A percentile compares a stretch with the other conserved stretches of the same genome.
Conservation (phyloP, 305 asterid species). For the Fraxinus sp. region DNA sequence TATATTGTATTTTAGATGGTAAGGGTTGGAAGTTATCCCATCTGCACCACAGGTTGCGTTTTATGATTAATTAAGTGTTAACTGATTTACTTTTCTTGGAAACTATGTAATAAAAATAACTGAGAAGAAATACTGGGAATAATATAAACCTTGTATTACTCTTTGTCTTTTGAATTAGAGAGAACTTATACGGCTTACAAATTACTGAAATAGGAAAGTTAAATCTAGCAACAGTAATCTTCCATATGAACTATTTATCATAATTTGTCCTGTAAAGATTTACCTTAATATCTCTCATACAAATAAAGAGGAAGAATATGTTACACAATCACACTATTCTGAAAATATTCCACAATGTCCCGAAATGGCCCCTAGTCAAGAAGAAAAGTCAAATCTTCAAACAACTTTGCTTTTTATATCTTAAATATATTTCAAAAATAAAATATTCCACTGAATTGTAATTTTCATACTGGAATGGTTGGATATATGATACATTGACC, state of each 20-base stretch:
- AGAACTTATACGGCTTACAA: neutral
- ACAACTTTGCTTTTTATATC: neutral
- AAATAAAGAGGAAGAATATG: neutral
- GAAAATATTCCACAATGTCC: neutral
- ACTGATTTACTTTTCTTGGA: neutral
- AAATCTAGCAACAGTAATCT: neutral
- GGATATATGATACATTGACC: slow-evolving; percentile 3
- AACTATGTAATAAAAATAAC: neutral
- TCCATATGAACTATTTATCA: neutral
- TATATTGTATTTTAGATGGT: neutral
- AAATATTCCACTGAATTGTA: neutral
- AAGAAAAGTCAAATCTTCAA: neutral
- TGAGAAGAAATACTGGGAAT: neutral
- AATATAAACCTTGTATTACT: neutral
- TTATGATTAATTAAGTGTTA: neutral
- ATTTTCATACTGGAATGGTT: neutral
- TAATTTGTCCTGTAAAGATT: neutral
- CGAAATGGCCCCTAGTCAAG: neutral
- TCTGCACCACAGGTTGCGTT: neutral
- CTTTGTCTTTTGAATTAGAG: neutral
- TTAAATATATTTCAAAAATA: neutral
- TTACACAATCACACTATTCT: neutral
- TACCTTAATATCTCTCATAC: neutral
- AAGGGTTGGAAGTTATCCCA: neutral
- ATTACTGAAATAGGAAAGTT: neutral